Conservation (phyloP, 2,329 filamentous ascomycete genomes). For the Cladosporium sp. region DNA sequence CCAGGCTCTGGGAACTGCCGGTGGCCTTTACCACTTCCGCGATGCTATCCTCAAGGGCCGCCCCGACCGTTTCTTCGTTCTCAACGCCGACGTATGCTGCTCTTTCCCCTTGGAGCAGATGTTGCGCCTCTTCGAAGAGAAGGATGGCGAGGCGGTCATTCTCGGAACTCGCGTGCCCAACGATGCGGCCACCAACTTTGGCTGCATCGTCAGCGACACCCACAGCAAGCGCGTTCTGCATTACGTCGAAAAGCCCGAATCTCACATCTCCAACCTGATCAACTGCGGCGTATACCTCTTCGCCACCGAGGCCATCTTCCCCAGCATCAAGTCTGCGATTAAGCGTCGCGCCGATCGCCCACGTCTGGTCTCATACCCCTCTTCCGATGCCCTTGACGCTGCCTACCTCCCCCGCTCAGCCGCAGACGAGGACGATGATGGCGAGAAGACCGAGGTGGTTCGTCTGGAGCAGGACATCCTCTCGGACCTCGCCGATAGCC, state of each 20-base stretch:
- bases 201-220: constrained; percentile 92
- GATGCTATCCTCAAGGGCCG: constrained; percentile 96
- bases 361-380: constrained; percentile 89
- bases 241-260: constrained; percentile 99
- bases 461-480: constrained; percentile 96
- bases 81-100: constrained; percentile 98
- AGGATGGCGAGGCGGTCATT: constrained; percentile 94
- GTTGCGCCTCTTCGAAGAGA: constrained; percentile 90
- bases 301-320: constrained; percentile 92
- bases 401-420: constrained; percentile 51
- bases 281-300: constrained; percentile 99
- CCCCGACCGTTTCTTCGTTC: constrained; percentile 91
- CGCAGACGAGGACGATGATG: constrained; percentile 68
- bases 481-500: constrained; percentile 90
- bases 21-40: constrained; percentile 97
- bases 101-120: constrained; percentile 95
- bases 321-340: constrained; percentile 88
- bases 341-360: constrained; percentile 92
- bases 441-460: constrained; percentile 77
- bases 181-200: constrained; percentile 92
- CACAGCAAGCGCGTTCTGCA: constrained; percentile 95
- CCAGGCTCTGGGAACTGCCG: constrained; percentile 90
- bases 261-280: constrained; percentile 96
- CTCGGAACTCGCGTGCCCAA: constrained; percentile 87
- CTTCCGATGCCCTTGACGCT: constrained; percentile 83